Base-by-base conservation (phyloP, 768 basidiomycete species). In the Collybia mongolica region DNA sequence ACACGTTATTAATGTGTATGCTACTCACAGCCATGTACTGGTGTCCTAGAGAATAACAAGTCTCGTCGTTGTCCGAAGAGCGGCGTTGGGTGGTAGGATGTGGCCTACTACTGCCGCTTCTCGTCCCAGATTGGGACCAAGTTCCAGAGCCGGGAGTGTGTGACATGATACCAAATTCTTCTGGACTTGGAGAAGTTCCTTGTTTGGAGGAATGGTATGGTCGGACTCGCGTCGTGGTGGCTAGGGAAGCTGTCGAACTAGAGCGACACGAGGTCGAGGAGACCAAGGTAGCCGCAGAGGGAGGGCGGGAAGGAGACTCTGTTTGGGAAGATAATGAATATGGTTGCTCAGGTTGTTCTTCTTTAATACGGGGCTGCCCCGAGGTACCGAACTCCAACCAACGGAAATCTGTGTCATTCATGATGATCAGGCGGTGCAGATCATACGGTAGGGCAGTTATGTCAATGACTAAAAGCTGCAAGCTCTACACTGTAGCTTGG, bases 341-440 rank as follows among this genome's bases (percentile, higher is more conserved):
- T 50, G 63, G 60, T 37, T 65, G 62, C 49, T 73, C 69, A 45
- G 49, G 46, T 48, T 64, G 54, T 63, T 80, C 77, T 57, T 72
- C 67, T 76, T 82, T 78, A 75, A 80, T 74, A 62, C 62, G 50
- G 57, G 53, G 49, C 54, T 52, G 51, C 46, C 47, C 53, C 47
- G 59, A 59, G 48, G 64, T 46, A 54, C 61, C 47, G 49, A 53
- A 58, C 48, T 55, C 40, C 50, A 65, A 56, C 69, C 68, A 69
- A 62, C 68, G 56, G 71, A 72, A 62, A 60, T 67, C 56, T 53
- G 58, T 50, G 59, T 58, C 60, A 54, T 60, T 63, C 72, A 71
- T 72, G 60, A 63, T 64, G 60, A 53, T 58, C 55, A 61, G 72
- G 78, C 77, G 65, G 77, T 79, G 78, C 72, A 69, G 58, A 71